Evolutionary conservation across 2,329 filamentous ascomycete genomes (phyloP), one percentile per base, ranked within the genome.

Genomic region (Berkeleyomyces rouxiae): DNA sequence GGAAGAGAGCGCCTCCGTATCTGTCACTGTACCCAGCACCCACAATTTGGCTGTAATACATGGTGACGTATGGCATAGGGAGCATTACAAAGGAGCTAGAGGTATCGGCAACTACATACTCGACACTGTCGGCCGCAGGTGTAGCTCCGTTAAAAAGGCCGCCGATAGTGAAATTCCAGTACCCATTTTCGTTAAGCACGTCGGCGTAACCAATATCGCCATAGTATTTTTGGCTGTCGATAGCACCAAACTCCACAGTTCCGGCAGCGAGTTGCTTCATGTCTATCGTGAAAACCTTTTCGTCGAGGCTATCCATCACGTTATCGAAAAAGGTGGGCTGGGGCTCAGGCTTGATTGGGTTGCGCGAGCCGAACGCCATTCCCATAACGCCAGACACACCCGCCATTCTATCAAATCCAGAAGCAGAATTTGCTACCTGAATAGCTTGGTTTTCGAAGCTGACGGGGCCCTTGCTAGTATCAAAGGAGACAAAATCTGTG

Each of bases 231-330:
- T 74, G 74, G 1, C 69, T 70, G 70, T 91, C 85, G 68, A 91
- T 83, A 67, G 72, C 78, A 65, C 88, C 88, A 68, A 91, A 91
- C 69, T 89, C 84, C 73, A 89, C 91, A 40, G 80, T 78, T 55
- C 87, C 87, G 2, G 77, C 74, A 13, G 77, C 76, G 64, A 78
- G 76, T 66, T 80, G 78, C 69, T 82, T 81, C 53, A 92, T 77
- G 65, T 86, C 79, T 33, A 84, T 86, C 0, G 86, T 88, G 73
- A 91, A 87, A 9, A 63, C 43, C 11, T 44, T 44, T 33, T 49
- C 31, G 1, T 55, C 53, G 16, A 64, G 46, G 49, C 58, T 64
- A 11, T 44, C 7, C 31, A 43, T 44, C n/a, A 53, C 59, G n/a
- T 69, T 75, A n/a, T 71, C 73, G 58, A 74, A 75, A 59, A 77